Base-by-base conservation (phyloP, 768 basidiomycete species). In the Coprinopsis sp. region DNA sequence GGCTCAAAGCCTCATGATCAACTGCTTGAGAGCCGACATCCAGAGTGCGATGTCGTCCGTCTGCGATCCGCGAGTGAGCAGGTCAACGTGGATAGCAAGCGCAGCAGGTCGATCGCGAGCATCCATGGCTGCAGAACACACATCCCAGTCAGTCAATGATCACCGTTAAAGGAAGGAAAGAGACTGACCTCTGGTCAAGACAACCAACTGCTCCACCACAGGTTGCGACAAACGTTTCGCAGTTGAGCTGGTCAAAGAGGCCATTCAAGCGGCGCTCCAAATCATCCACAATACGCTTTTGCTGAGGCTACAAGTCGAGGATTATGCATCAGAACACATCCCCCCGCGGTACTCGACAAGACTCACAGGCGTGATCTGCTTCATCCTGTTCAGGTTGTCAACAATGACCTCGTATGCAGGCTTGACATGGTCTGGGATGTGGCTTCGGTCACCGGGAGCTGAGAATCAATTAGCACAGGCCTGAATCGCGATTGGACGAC, bases 361-460 rank as follows among this genome's bases (percentile, higher is more conserved):
- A 77, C 83, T 52, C 51, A 92, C 92, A 11, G 91, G 89, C 6
- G 75, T 78, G 11, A 72, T 78, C 60, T 91, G 85, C 67, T 77
- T 90, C 67, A 91, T 61, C 31, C 75, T 74, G 36, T 71, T 68
- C 54, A 94, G 58, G 47, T 87, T 82, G 37, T 72, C 72, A 18
- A 73, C 72, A 30, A 96, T 69, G 14, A 86, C 71, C 41, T 79
- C 72, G 51, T 74, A 92, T 40, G 87, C 81, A 1, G 85, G 81
- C 47, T 71, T 64, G 18, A 77, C 73, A 37, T 73, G 67, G 7
- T 84, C 81, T 1, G 92, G 86, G 43, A 97, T 96, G 63, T 97
- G 95, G n/a, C 78, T 80, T 22, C 93, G 77, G 62, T 98, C 95
- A 46, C 95, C 94, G 42, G 82, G 74, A 33, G 94, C 92, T 95